These are phyloP conservation scores for Paramecium sonneborni DNA, from an alignment of 73 alveolate genomes.

Conservation along the genomic window DNA sequence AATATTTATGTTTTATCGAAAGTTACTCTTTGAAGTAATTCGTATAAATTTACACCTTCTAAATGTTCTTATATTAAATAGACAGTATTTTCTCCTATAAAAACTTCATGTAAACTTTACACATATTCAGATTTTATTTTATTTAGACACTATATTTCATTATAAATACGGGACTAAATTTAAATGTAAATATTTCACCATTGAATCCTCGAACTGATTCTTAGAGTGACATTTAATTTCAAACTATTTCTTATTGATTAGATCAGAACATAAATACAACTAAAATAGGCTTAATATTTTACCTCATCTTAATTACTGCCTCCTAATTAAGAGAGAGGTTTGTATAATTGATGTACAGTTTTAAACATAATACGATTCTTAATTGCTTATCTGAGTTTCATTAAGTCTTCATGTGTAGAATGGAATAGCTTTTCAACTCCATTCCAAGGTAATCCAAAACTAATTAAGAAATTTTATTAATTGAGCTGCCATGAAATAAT, in stretches of 20 bases:
- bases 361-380: background rate
- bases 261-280: background rate
- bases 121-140: slow-evolving; percentile 2
- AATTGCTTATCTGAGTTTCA: background rate
- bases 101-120: background rate
- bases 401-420: background rate
- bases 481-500: background rate
- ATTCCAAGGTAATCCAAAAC: background rate
- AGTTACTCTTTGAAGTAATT: background rate
- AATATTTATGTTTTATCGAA: background rate
- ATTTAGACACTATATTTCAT: background rate
- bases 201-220: slow-evolving; percentile 9
- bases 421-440: background rate
- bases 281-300: background rate
- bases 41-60: background rate
- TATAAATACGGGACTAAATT: background rate
- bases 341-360: background rate
- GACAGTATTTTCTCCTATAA: slow-evolving; percentile 15
- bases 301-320: background rate
- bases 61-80: background rate
- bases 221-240: background rate
- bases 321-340: background rate
- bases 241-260: background rate
- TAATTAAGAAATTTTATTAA: background rate
- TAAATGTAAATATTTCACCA: background rate